Evolutionary conservation across 1,139 yeast genomes (phyloP).

Genomic region (Taphrina pruni): DNA sequence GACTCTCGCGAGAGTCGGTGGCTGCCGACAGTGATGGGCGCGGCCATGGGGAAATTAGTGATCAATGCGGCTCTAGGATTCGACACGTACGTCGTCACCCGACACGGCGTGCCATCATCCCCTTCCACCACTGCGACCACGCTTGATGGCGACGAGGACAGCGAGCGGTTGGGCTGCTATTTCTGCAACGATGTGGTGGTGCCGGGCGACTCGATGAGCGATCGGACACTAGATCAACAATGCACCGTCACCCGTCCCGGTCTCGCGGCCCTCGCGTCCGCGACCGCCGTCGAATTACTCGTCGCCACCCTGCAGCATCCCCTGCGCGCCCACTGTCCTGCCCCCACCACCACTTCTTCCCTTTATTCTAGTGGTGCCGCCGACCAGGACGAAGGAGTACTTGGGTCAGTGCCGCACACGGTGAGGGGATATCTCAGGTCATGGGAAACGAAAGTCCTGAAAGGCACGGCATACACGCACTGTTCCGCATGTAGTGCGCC

Average conservation of each 20-base stretch:
- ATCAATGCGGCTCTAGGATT: constrained; percentile 94
- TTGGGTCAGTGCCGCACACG: constrained; percentile 87
- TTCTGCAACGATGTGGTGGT: constrained; percentile 96
- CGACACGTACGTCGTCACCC: constrained; percentile 88
- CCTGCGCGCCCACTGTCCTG: constrained; percentile 56
- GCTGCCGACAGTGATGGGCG: constrained; percentile 87
- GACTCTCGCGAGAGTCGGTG: constrained; percentile 96
- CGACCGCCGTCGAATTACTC: constrained; percentile 82
- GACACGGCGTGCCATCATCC: constrained; percentile 67
- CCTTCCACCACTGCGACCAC: no score
- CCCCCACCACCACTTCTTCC: neutral
- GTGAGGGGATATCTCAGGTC: constrained; percentile 78
- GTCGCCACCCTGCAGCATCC: constrained; percentile 77
- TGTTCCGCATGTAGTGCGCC: constrained; percentile 84
- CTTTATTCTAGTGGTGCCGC: no score
- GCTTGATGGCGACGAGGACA: constrained; percentile 46
- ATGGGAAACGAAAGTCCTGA: constrained; percentile 67
- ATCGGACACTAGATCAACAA: constrained; percentile 93
- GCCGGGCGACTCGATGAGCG: constrained; percentile 71
- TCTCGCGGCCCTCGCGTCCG: constrained; percentile 83
- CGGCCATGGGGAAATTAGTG: constrained; percentile 69
- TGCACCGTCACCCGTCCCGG: constrained; percentile 99
- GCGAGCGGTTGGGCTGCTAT: constrained; percentile 73
- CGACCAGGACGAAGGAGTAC: constrained; percentile 45
- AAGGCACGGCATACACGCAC: constrained; percentile 71